Conservation (phyloP, 352 stramenopile species). For the Globisporangium canariense region DNA sequence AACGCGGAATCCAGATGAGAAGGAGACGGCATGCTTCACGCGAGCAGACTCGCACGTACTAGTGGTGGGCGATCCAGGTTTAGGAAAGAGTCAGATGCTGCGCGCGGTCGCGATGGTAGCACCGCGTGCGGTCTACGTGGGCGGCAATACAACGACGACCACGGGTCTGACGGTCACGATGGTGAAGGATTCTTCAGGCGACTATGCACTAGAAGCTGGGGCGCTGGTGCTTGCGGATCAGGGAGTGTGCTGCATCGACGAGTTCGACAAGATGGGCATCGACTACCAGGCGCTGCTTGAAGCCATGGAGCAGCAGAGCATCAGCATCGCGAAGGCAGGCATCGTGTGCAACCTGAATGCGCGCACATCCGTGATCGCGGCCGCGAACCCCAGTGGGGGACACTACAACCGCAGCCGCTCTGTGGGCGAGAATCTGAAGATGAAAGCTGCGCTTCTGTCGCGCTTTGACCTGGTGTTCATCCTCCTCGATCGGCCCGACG, state of each 20-base stretch:
- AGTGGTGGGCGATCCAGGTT: slow-evolving; percentile 93
- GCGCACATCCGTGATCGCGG: slow-evolving; percentile 94
- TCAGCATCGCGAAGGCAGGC: slow-evolving; percentile 87
- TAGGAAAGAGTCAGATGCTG: slow-evolving; percentile 97
- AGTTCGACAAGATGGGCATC: slow-evolving; percentile 97
- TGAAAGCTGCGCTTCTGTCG: slow-evolving; percentile 94
- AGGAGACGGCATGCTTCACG: slow-evolving; percentile 61
- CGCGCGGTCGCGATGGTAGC: slow-evolving; percentile 88
- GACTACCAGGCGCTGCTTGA: slow-evolving; percentile 93
- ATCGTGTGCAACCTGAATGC: slow-evolving; percentile 95
- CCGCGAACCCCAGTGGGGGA: slow-evolving; percentile 95
- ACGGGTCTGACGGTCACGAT: slow-evolving; percentile 96
- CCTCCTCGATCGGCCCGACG: slow-evolving; percentile 92
- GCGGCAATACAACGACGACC: slow-evolving; percentile 95
- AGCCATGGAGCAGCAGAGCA: slow-evolving; percentile 99
- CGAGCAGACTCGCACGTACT: slow-evolving; percentile 94
- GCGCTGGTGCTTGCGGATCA: slow-evolving; percentile 93
- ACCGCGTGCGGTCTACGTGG: slow-evolving; percentile 95
- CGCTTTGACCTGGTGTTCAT: slow-evolving; percentile 98
- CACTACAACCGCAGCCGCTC: slow-evolving; percentile 95
- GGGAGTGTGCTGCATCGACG: slow-evolving; percentile 97
- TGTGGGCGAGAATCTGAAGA: slow-evolving; percentile 96
- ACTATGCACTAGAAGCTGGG: slow-evolving; percentile 91
- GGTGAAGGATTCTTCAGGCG: slow-evolving; percentile 91
- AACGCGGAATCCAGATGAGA: slow-evolving; percentile 69